Evolutionary conservation across 2,329 filamentous ascomycete species (phyloP).

Genomic region (Fusarium decemcellulare): DNA sequence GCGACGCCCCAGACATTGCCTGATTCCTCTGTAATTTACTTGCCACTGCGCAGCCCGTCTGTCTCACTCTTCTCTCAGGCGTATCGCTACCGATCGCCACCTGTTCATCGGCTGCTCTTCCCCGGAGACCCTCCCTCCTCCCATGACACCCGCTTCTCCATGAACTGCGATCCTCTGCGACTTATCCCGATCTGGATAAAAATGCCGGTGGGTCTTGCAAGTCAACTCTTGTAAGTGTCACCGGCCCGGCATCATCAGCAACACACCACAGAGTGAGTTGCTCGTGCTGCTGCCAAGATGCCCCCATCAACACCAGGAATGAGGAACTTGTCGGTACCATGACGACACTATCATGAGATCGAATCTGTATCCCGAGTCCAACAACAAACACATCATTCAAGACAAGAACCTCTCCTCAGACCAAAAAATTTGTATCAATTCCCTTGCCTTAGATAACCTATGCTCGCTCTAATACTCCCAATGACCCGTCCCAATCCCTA

Average conservation of each 20-base stretch:
- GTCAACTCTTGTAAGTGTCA: neutral
- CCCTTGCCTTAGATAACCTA: constrained; percentile 21
- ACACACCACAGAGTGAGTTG: neutral
- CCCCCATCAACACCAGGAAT: no score
- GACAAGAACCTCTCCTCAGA: neutral
- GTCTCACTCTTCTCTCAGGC: no score
- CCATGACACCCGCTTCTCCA: neutral
- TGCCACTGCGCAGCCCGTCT: neutral
- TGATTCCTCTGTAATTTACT: neutral
- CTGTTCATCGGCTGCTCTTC: constrained; percentile 10
- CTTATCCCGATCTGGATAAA: constrained; percentile 5
- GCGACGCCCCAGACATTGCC: neutral
- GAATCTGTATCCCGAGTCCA: no score
- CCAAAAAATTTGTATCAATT: constrained; percentile 17
- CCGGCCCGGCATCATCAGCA: constrained; percentile 2
- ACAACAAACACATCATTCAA: neutral
- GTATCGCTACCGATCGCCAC: neutral
- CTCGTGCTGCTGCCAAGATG: neutral
- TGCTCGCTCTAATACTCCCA: constrained; percentile 43
- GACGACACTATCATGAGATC: constrained; percentile 8
- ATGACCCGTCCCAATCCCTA: constrained; percentile 26
- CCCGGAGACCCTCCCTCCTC: neutral
- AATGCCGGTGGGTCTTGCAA: constrained; percentile 10
- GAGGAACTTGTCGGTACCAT: neutral
- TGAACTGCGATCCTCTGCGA: constrained; percentile 6